Evolutionary conservation across 2,329 filamentous ascomycete species (phyloP), one percentile per base, ranked within the genome.

Genomic region (Metarhizium sp.): DNA sequence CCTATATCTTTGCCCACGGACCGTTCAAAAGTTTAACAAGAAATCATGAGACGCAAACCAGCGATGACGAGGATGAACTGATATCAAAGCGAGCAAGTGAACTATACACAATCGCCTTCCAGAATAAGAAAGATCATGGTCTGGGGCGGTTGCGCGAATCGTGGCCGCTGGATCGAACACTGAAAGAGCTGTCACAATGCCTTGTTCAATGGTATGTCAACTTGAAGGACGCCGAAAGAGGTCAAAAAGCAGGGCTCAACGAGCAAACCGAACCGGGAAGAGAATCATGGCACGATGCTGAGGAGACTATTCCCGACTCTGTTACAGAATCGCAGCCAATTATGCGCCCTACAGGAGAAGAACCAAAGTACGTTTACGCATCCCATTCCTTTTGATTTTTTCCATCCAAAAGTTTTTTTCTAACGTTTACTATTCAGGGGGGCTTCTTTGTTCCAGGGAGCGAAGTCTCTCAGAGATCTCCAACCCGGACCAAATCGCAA

Each of bases 241-340:
- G 18, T 16, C 10, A 20, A 18, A 16, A 20, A 5, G 20, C 49
- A 34, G n/a, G 20, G 10, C 32, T 20, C 8, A 25, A 52, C 14
- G 36, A 34, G 20, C 43, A 25, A 53, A 30, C 16, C 13, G 42
- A 38, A 16, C 36, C 11, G 46, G 29, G 30, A 18, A 42, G 7
- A 29, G 51, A 51, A 3, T n/a, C 46, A 8, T 36, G 50, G 5
- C 29, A 40, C 10, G 50, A 54, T 34, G 53, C 36, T n/a, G 59
- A 56, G 18, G 56, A 59, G 14, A 57, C 56, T 11, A 42, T 59
- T 18, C 46, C 53, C 16, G 59, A 62, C 20, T n/a, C 49, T 34
- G 56, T 46, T n/a, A 63, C 62, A 3, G 61, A 66, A 36, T 64
- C 63, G 11, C 63, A 66, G 36, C 56, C 63, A 6, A 66, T 66